Evolutionary conservation across 2,329 filamentous ascomycete species (phyloP).

Genomic region (Dissoconium aciculare): DNA sequence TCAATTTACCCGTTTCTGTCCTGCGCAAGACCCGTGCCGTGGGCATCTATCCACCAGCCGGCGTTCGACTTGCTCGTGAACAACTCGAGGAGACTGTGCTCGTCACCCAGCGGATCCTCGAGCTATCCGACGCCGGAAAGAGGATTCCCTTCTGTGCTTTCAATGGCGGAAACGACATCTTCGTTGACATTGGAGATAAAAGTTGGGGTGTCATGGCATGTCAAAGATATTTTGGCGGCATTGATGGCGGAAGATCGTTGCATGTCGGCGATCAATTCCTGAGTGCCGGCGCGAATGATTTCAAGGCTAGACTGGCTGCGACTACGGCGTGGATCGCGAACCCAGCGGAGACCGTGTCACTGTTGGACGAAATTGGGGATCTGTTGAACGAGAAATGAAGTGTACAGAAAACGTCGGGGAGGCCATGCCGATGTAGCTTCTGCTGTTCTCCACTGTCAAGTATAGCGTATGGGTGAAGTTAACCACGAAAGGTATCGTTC

Average conservation of each 20-base stretch:
- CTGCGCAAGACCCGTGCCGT: constrained; percentile 69
- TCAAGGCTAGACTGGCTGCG: constrained; percentile 81
- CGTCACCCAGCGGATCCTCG: constrained; percentile 82
- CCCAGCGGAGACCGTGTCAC: constrained; percentile 73
- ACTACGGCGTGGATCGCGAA: constrained; percentile 97
- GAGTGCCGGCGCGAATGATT: constrained; percentile 89
- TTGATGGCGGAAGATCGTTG: constrained; percentile 64
- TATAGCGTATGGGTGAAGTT: constrained; percentile 1
- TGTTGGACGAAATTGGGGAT: constrained; percentile 63
- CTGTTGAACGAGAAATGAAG: constrained; percentile 6
- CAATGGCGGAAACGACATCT: constrained; percentile 94
- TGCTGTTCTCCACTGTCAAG: too few relatives aligned
- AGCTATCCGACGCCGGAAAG: constrained; percentile 56
- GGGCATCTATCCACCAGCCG: constrained; percentile 31
- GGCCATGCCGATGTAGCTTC: too few relatives aligned
- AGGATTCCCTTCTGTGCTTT: constrained; percentile 87
- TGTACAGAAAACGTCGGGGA: too few relatives aligned
- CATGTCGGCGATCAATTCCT: constrained; percentile 95
- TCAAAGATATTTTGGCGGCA: constrained; percentile 72
- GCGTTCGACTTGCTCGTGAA: constrained; percentile 53
- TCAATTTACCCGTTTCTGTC: constrained; percentile 64
- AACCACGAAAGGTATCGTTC: too few relatives aligned
- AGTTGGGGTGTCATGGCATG: constrained; percentile 88
- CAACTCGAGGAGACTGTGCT: constrained; percentile 90
- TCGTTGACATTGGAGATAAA: constrained; percentile 97